Conservation (phyloP, 2,329 filamentous ascomycete species). For the Cercospora zeina region DNA sequence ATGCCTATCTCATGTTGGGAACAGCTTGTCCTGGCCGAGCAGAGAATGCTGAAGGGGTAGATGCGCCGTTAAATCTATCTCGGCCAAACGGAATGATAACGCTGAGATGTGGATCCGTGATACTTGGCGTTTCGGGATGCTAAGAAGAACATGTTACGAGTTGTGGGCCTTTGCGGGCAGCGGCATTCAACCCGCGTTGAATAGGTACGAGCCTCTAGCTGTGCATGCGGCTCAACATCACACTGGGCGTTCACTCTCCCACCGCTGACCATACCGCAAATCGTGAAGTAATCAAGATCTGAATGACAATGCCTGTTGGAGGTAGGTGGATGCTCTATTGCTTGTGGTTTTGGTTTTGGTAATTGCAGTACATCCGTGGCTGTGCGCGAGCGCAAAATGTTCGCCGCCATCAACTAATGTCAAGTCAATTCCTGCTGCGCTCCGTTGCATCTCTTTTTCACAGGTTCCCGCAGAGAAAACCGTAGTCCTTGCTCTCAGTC, state of each 20-base stretch:
- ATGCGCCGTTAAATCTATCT: not conserved
- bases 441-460: not conserved
- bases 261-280: not conserved
- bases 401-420: not conserved
- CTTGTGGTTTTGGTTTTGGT: not conserved
- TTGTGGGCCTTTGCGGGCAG: not conserved
- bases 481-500: not conserved
- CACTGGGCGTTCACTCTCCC: not conserved
- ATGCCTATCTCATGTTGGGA: not conserved
- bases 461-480: not conserved
- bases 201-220: not conserved
- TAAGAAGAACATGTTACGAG: not conserved
- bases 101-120: not conserved
- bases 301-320: not conserved
- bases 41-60: not conserved
- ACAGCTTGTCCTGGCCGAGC: not conserved
- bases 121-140: not conserved
- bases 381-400: not conserved
- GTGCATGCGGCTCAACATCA: not conserved
- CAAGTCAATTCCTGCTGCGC: not conserved
- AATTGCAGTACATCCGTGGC: not conserved
- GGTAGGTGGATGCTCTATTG: not conserved
- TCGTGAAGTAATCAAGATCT: not conserved
- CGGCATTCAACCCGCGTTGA: not conserved
- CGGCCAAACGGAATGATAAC: conserved; percentile 9